These are phyloP conservation scores for Mallotus japonicus DNA, from an alignment of 441 rosid genomes.

Conservation along the genomic window DNA sequence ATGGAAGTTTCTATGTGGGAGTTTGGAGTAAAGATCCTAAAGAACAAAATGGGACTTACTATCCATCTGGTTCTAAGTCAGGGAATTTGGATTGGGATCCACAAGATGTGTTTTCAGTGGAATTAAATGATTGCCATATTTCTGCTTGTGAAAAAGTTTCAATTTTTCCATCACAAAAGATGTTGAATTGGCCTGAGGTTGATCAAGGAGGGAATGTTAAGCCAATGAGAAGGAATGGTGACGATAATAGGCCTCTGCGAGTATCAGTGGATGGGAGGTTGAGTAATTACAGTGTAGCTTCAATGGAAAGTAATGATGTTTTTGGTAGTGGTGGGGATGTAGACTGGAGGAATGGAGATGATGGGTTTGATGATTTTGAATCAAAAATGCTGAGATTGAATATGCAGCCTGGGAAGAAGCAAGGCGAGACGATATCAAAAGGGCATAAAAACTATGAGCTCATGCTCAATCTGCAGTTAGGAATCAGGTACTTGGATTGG, in stretches of 20 bases:
- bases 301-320: conserved; percentile 23
- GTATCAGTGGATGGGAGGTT: conserved; percentile 61
- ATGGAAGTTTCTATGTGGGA: conserved; percentile 84
- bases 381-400: conserved; percentile 34
- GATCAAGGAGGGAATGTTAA: conserved; percentile 32
- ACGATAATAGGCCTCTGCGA: conserved; percentile 42
- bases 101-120: conserved; percentile 52
- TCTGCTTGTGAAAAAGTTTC: conserved; percentile 55
- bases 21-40: conserved; percentile 83
- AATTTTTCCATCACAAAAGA: conserved; percentile 78
- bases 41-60: conserved; percentile 75
- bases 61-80: conserved; percentile 53
- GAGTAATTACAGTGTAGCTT: conserved; percentile 37
- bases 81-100: conserved; percentile 76
- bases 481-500: conserved; percentile 65
- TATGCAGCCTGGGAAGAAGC: conserved; percentile 56
- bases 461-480: conserved; percentile 96
- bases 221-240: conserved; percentile 27
- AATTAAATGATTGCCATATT: conserved; percentile 52
- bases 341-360: conserved; percentile 37
- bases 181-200: conserved; percentile 48
- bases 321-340: conserved; percentile 28
- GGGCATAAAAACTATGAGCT: conserved; percentile 96
- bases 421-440: conserved; percentile 76
- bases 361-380: conserved; percentile 46